These are phyloP conservation scores for Penicillium rolfsii DNA, from an alignment of 2,329 filamentous ascomycete species.

Conservation along the genomic window DNA sequence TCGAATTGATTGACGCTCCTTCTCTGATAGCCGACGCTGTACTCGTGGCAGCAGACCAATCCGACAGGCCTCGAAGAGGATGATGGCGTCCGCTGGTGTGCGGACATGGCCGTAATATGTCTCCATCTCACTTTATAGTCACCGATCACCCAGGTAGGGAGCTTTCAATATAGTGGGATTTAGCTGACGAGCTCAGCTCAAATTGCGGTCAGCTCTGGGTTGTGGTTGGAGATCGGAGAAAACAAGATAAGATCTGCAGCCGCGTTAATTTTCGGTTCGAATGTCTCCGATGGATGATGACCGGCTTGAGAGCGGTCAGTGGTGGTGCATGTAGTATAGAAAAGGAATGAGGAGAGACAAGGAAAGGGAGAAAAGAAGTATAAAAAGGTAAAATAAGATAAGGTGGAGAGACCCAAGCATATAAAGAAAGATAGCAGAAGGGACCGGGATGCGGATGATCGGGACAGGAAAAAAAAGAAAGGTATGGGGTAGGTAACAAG, in stretches of 20 bases:
- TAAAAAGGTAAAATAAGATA: conserved; percentile 19
- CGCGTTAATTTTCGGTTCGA: background rate
- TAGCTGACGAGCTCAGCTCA: background rate
- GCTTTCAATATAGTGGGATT: conserved; percentile 5
- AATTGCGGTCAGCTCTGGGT: background rate
- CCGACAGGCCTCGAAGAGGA: conserved; percentile 96
- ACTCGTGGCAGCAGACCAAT: conserved; percentile 87
- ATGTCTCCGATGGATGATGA: background rate
- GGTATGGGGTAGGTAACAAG: conserved; percentile 31
- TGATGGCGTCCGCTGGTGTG: conserved; percentile 95
- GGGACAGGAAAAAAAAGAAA: conserved; percentile 23
- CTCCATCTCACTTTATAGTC: conserved; percentile 68
- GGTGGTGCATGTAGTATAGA: background rate
- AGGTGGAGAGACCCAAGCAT: conserved; percentile 25
- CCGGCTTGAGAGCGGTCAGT: background rate
- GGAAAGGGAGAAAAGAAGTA: conserved; percentile 10
- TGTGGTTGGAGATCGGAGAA: conserved; percentile 8
- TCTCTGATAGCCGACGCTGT: conserved; percentile 90
- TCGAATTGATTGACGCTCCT: conserved; percentile 93
- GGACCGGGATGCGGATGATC: conserved; percentile 21
- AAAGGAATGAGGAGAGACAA: background rate
- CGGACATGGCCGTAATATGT: conserved; percentile 95
- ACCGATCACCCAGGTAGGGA: conserved; percentile 22
- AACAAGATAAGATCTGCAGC: conserved; percentile 1
- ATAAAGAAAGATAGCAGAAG: conserved; percentile 23